A percentile compares a stretch with the other conserved stretches of the same genome.
These are phyloP conservation scores for Stenogyne calaminthoides DNA, from an alignment of 305 asterid genomes.

Conservation along the genomic window DNA sequence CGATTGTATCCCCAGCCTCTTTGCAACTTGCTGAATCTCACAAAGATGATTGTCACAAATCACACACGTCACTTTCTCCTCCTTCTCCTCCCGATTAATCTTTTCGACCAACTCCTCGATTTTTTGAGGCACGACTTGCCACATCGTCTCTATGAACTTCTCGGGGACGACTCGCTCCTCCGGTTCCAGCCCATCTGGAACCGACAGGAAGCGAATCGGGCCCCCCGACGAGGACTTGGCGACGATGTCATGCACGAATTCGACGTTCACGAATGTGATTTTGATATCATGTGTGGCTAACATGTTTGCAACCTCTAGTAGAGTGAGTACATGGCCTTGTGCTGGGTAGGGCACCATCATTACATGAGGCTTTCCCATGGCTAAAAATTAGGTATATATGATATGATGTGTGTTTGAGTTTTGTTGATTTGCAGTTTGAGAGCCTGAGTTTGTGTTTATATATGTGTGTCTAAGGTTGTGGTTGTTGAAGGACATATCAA, in stretches of 20 bases:
- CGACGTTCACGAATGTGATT: slow-evolving; percentile 50
- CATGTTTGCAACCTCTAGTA: slow-evolving; percentile 35
- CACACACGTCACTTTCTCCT: too few species aligned
- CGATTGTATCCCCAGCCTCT: slow-evolving; percentile 30
- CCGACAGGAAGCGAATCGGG: slow-evolving; percentile 36
- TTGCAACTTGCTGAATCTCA: slow-evolving; percentile 26
- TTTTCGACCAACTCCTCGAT: too few species aligned
- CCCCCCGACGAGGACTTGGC: slow-evolving; percentile 12
- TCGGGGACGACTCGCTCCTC: too few species aligned
- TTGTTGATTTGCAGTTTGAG: too few species aligned
- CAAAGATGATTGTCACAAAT: slow-evolving; percentile 37
- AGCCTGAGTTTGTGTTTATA: too few species aligned
- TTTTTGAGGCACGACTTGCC: too few species aligned
- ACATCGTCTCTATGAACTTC: too few species aligned
- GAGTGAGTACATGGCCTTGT: neutral
- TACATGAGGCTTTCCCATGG: neutral
- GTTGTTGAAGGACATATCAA: too few species aligned
- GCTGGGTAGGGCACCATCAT: neutral
- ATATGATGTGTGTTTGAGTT: too few species aligned
- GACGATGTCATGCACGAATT: slow-evolving; percentile 38
- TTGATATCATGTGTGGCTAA: slow-evolving; percentile 40
- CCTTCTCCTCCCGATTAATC: too few species aligned
- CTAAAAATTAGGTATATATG: too few species aligned
- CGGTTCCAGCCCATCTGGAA: slow-evolving; percentile 46
- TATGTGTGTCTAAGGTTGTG: too few species aligned